Percentiles rank a stretch among this genome's conserved stretches.
These are phyloP conservation scores for Verticillium longisporum DNA, from an alignment of 2,329 filamentous ascomycete genomes.

Conservation along the genomic window DNA sequence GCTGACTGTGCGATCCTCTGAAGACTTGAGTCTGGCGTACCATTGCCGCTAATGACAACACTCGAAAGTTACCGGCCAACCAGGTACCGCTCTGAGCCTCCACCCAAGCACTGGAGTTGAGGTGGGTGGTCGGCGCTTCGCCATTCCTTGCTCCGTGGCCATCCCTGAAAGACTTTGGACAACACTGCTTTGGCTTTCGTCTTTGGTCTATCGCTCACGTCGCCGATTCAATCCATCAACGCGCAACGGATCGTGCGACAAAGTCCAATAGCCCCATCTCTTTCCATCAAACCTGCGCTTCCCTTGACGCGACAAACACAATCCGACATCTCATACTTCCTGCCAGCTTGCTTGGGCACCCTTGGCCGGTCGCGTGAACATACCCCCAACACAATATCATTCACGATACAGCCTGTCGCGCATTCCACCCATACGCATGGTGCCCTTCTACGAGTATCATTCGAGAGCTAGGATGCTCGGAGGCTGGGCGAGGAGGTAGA, in stretches of 20 bases:
- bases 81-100: neutral
- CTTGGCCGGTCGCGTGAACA: conserved; percentile 32
- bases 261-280: neutral
- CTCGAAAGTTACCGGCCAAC: neutral
- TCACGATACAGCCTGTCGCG: conserved; percentile 4
- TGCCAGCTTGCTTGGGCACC: conserved; percentile 5
- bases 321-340: neutral
- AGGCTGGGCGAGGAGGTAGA: conserved; percentile 45
- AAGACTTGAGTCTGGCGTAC: neutral
- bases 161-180: conserved; percentile 3
- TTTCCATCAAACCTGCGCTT: conserved; percentile 3
- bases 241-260: neutral
- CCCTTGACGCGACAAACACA: neutral
- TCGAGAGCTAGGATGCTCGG: conserved; percentile 47
- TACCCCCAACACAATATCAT: conserved; percentile 10
- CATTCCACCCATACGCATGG: conserved; percentile 26
- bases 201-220: neutral
- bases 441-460: conserved; percentile 14
- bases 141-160: conserved; percentile 2
- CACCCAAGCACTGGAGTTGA: neutral
- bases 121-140: conserved; percentile 1
- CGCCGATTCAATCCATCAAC: neutral
- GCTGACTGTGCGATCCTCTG: neutral
- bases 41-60: neutral
- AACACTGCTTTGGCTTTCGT: conserved; percentile 1